A percentile compares a stretch with the other conserved stretches of the same genome.
These are phyloP conservation scores for Apodospora peruviana DNA, from an alignment of 495 filamentous ascomycete genomes.

Conservation along the genomic window DNA sequence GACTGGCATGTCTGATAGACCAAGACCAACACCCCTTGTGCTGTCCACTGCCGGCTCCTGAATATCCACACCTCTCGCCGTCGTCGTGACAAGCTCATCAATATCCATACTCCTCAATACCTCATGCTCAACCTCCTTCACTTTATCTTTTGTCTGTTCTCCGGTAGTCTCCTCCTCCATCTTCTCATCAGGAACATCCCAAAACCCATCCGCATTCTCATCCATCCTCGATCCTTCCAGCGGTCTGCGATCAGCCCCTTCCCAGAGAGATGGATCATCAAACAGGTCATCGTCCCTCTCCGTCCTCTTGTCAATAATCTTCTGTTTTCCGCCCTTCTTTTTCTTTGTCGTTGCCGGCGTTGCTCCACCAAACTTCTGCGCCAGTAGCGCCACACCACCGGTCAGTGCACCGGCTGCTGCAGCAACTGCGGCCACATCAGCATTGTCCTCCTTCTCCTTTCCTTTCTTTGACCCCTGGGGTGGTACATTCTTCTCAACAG, in stretches of 20 bases:
- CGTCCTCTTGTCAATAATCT: conserved; percentile 23
- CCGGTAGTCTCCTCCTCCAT: background rate
- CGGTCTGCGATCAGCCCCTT: conserved; percentile 45
- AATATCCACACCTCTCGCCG: background rate
- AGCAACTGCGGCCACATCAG: conserved; percentile 9
- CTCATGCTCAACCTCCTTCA: conserved; percentile 5
- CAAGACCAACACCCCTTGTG: background rate
- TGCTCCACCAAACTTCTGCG: conserved; percentile 21
- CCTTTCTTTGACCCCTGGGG: conserved; percentile 1
- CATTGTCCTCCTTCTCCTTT: conserved; percentile 6
- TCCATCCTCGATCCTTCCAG: conserved; percentile 15
- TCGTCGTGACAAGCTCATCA: background rate
- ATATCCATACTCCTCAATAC: conserved; percentile 3
- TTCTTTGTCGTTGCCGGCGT: conserved; percentile 4
- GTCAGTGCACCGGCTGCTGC: conserved; percentile 17
- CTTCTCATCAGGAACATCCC: conserved; percentile 9
- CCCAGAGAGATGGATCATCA: conserved; percentile 45
- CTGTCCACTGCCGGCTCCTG: conserved; percentile 1
- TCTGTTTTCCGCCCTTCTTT: conserved; percentile 19
- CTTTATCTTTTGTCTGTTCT: background rate
- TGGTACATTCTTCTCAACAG: too few relatives aligned
- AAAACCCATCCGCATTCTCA: conserved; percentile 8
- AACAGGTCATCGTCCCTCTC: conserved; percentile 35
- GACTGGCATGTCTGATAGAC: background rate
- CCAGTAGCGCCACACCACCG: conserved; percentile 20